Evolutionary conservation across 2,329 filamentous ascomycete genomes (phyloP).

Genomic region (Xylariaceae sp.): DNA sequence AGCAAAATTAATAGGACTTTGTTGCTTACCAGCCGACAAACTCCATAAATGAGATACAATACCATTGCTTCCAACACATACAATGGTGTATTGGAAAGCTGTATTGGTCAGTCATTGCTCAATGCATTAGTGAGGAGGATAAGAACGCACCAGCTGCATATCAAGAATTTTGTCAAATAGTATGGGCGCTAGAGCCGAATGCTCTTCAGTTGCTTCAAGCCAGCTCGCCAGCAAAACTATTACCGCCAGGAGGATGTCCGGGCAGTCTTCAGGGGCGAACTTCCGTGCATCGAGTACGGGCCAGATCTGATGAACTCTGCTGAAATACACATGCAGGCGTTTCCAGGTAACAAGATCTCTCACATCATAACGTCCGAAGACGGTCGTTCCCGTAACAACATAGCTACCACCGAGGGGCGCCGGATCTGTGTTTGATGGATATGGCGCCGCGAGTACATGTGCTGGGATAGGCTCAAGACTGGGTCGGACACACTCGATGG

Average conservation of each 20-base stretch:
- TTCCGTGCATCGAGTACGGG: slow-evolving; percentile 20
- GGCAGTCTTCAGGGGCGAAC: slow-evolving; percentile 8
- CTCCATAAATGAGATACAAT: slow-evolving; percentile 21
- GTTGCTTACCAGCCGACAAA: slow-evolving; percentile 18
- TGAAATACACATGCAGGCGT: slow-evolving; percentile 19
- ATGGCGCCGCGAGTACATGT: too few relatives aligned
- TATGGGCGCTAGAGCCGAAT: slow-evolving; percentile 16
- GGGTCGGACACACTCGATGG: slow-evolving; percentile 17
- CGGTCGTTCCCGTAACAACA: background rate
- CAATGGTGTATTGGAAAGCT: slow-evolving; percentile 16
- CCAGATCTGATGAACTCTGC: slow-evolving; percentile 22
- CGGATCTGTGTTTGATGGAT: too few relatives aligned
- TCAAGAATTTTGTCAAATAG: slow-evolving; percentile 20
- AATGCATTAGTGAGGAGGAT: background rate
- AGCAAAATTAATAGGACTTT: background rate
- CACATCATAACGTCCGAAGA: slow-evolving; percentile 4
- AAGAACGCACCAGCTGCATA: slow-evolving; percentile 16
- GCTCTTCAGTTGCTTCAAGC: slow-evolving; percentile 21
- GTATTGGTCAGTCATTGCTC: background rate
- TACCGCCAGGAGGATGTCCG: slow-evolving; percentile 16
- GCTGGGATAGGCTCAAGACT: background rate
- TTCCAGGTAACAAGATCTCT: slow-evolving; percentile 7
- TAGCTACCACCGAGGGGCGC: too few relatives aligned
- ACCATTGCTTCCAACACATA: slow-evolving; percentile 19
- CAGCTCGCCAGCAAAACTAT: slow-evolving; percentile 25